Base-by-base conservation (phyloP, 2,329 filamentous ascomycete species). In the Penicillium brevicompactum region DNA sequence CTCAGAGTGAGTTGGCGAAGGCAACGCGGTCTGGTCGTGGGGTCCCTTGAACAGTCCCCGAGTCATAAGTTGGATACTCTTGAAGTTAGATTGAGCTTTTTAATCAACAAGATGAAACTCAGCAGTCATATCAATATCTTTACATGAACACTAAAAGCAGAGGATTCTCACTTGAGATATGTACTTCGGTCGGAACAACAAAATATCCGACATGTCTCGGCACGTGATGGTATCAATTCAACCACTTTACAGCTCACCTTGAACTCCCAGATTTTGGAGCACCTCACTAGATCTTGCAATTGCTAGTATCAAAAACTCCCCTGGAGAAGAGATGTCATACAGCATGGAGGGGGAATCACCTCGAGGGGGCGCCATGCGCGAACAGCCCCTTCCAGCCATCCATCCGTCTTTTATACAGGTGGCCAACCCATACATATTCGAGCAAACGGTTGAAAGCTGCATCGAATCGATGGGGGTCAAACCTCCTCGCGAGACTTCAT, bases 351-450 rank as follows among this genome's bases (percentile, higher is more conserved):
- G 62, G 21, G 62, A 61, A 37, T 47, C 57, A 30, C 55, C 44
- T 30, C 58, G 43, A 27, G 51, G 46, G 21, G 48, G 44, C 27
- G 40, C 63, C 32, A 49, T 46, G 22, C 16, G 53, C 9, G 66
- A 64, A 24, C 46, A 52, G 1, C 41, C 38, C 8, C 16, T 55
- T n/a, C 66, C 70, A 46, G 79, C 80, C 13, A 85, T 84, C 21
- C 83, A 87, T 67, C 84, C 84, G 1, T 86, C 84, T 18, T 85
- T 82, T 65, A 86, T 87, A 58, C 82, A 85, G 66, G 80, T 87
- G 53, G 84, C 85, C 53, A 83, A 84, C 63, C 90, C 91, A 54
- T 97, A 93, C 76, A 84, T 91, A 59, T 88, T 91, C 62, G 91
- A 97, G 70, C 87, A 91, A 65, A 86, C 86, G 64, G 84, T 97